phyloP scores from a whole-genome alignment of 768 basidiomycete species.

The Tylopilus balloui region DNA sequence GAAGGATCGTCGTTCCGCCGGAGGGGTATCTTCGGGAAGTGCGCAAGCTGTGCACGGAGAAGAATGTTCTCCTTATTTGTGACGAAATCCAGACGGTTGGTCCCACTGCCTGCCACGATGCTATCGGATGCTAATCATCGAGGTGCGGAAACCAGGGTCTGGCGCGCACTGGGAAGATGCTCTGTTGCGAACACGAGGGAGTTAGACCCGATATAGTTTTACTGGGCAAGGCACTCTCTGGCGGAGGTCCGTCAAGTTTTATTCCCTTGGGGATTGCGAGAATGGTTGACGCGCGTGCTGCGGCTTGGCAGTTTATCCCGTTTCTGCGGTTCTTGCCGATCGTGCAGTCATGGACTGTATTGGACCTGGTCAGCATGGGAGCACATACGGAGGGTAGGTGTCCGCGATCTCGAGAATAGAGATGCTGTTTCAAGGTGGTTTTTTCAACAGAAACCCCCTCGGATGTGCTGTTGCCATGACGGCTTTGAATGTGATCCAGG shows the following conservation, averaged over 20 bases:
- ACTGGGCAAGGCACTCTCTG: slow-evolving; percentile 94
- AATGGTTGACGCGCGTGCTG: slow-evolving; percentile 7
- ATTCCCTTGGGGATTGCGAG: slow-evolving; percentile 1
- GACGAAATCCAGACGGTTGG: slow-evolving; percentile 95
- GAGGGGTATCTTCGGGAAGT: slow-evolving; percentile 78
- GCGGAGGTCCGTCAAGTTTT: slow-evolving; percentile 61
- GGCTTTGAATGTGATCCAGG: slow-evolving; percentile 84
- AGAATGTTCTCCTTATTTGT: slow-evolving; percentile 93
- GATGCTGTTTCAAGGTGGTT: neutral
- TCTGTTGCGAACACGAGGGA: slow-evolving; percentile 82
- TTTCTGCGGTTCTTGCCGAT: slow-evolving; percentile 90
- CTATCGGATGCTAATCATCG: neutral
- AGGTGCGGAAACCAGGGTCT: slow-evolving; percentile 54
- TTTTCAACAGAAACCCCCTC: slow-evolving; percentile 74
- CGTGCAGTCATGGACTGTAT: slow-evolving; percentile 94
- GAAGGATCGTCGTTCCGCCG: slow-evolving; percentile 87
- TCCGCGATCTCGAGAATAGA: neutral
- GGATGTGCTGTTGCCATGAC: slow-evolving; percentile 96
- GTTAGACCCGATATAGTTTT: slow-evolving; percentile 89
- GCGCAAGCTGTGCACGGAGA: slow-evolving; percentile 81
- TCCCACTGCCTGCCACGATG: neutral
- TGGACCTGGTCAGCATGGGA: slow-evolving; percentile 91
- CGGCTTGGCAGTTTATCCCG: slow-evolving; percentile 72
- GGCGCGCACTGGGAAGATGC: slow-evolving; percentile 90
- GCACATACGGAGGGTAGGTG: slow-evolving; percentile 86